Evolutionary conservation across 345 rosid genomes (phyloP).

Genomic region (Anacardium occidentale): DNA sequence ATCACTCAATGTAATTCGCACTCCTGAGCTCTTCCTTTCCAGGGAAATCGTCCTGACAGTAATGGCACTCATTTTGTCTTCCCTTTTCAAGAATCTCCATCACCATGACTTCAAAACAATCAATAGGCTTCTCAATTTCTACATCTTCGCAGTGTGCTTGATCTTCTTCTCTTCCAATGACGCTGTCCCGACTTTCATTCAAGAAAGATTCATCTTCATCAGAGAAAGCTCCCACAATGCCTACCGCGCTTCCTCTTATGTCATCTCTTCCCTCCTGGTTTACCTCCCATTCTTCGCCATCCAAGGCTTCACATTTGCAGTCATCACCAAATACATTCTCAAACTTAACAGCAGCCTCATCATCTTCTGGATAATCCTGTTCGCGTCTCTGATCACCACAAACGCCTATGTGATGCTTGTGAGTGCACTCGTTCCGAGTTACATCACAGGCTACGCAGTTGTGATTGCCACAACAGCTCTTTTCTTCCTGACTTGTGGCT

Average conservation of each 20-base stretch:
- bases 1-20: conserved; percentile 46
- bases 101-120: conserved; percentile 32
- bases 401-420: conserved; percentile 67
- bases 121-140: conserved; percentile 58
- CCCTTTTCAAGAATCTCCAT: conserved; percentile 44
- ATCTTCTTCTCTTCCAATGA: conserved; percentile 73
- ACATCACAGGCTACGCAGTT: conserved; percentile 60
- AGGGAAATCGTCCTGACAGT: conserved; percentile 55
- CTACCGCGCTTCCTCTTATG: conserved; percentile 64
- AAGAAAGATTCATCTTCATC: conserved; percentile 69
- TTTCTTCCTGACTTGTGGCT: conserved; percentile 65
- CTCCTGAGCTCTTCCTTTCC: conserved; percentile 58
- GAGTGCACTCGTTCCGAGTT: conserved; percentile 63
- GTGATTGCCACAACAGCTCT: conserved; percentile 70
- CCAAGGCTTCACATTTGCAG: conserved; percentile 57
- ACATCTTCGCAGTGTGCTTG: conserved; percentile 56
- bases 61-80: conserved; percentile 63
- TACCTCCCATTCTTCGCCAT: conserved; percentile 66
- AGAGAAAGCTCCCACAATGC: conserved; percentile 67
- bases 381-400: conserved; percentile 53
- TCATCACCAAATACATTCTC: conserved; percentile 37
- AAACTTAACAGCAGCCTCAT: conserved; percentile 38
- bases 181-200: conserved; percentile 68
- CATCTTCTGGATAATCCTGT: conserved; percentile 54
- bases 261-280: conserved; percentile 53